Base-by-base conservation (phyloP, 768 basidiomycete genomes). In the Coprinellus micaceus region DNA sequence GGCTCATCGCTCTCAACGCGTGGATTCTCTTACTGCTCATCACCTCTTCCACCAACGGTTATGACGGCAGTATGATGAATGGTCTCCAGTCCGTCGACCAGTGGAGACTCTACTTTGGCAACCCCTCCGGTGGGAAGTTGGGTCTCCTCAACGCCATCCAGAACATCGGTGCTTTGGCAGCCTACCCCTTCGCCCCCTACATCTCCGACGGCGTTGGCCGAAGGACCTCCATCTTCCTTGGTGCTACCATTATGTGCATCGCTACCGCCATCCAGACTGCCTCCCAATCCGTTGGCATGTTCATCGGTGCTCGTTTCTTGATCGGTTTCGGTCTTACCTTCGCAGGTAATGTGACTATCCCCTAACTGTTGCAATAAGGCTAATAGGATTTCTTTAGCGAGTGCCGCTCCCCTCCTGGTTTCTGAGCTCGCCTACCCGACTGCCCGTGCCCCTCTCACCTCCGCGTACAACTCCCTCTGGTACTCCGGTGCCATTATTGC, bases 361-460 rank as follows among this genome's bases (percentile, higher is more conserved):
- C 4, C 29, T 50, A 25, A 21, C 51, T 5, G n/a, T 15, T 36
- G 48, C 33, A 40, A 25, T 22, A 15, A 29, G 36, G 41, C 43
- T 19, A 61, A 15, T 17, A 5, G 7, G 17, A 44, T 46, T 58
- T 61, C 65, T 45, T 53, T 65, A 78, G 82, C 82, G 24, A 85
- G 83, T 63, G 84, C 89, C 51, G 90, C 91, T 11, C 91, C 92
- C 11, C 81, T 93, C 77, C 72, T 94, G 73, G 84, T 94, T 53
- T 87, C 90, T 48, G 92, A 94, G 71, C 71, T 94, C n/a, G 79
- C 91, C 1, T 93, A 93, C 68, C 92, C 91, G 15, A 75, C 81
- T 11, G 87, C 94, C 70, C 90, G 92, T 61, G 87, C 85, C 13
- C 84, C 84, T 30, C 71, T 94, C 57, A 93, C 89, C 13, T 84